Evolutionary conservation across 192 early-diverging fungal genomes (phyloP).

Genomic region (Lunasporangiospora selenospora): DNA sequence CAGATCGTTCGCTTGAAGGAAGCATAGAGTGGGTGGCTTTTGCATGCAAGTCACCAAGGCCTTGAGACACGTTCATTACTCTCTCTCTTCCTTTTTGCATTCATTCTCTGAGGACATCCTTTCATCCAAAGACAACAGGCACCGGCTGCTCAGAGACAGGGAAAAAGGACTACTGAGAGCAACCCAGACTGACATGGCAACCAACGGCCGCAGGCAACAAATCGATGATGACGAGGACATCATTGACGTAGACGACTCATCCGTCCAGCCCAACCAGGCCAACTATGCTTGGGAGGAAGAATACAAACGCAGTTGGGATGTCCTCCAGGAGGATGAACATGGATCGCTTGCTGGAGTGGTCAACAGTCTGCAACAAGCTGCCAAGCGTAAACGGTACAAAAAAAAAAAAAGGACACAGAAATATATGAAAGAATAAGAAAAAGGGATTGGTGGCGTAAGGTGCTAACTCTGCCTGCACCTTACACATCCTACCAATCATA

Average conservation of each 20-base stretch:
- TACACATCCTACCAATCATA: not conserved
- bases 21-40: not conserved
- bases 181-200: constrained; percentile 21
- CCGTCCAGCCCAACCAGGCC: constrained; percentile 52
- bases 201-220: constrained; percentile 34
- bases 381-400: constrained; percentile 66
- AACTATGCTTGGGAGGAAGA: constrained; percentile 96
- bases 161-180: not conserved
- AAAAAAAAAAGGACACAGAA: not conserved
- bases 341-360: constrained; percentile 83
- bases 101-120: not conserved
- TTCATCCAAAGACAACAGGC: constrained; percentile 5
- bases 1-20: not conserved
- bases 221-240: constrained; percentile 54
- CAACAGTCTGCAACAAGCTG: constrained; percentile 71
- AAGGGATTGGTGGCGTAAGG: constrained; percentile 21
- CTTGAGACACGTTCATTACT: not conserved
- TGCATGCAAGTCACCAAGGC: not conserved
- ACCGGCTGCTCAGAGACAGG: not conserved
- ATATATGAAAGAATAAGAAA: not conserved
- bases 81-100: too few species aligned
- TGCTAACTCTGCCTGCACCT: not conserved
- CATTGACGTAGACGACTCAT: constrained; percentile 64
- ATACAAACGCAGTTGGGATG: constrained; percentile 97
- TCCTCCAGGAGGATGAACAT: constrained; percentile 85